A percentile compares a stretch with the other conserved stretches of the same genome.
phyloP scores from a whole-genome alignment of 2,329 filamentous ascomycete genomes.

The Alternaria consortialis region DNA sequence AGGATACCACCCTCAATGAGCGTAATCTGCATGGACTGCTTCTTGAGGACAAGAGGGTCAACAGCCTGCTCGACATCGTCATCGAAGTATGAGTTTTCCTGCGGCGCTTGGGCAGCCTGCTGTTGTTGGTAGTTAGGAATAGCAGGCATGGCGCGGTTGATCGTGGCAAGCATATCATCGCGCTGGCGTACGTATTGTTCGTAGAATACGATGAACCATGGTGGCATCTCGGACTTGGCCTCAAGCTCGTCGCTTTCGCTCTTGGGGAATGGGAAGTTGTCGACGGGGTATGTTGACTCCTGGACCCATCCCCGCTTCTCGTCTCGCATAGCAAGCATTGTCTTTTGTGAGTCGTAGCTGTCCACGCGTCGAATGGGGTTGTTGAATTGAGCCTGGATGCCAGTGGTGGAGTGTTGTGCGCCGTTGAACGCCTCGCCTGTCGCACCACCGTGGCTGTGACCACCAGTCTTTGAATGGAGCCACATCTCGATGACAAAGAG shows the following conservation, averaged over 20 bases:
- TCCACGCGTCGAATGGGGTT: conserved; percentile 40
- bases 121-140: conserved; percentile 46
- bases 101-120: conserved; percentile 25
- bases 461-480: conserved; percentile 67
- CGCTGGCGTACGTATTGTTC: conserved; percentile 70
- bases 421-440: conserved; percentile 54
- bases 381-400: conserved; percentile 44
- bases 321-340: conserved; percentile 43
- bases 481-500: conserved; percentile 71
- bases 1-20: conserved; percentile 68
- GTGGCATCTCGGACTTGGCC: conserved; percentile 61
- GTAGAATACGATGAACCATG: conserved; percentile 71
- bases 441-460: conserved; percentile 67
- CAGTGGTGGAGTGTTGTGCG: conserved; percentile 24
- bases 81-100: conserved; percentile 48
- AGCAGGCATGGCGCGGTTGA: conserved; percentile 53
- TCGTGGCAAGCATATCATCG: conserved; percentile 66
- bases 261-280: conserved; percentile 44
- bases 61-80: conserved; percentile 48
- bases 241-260: conserved; percentile 40
- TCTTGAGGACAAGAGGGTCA: conserved; percentile 51
- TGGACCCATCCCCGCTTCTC: conserved; percentile 49
- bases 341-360: conserved; percentile 49
- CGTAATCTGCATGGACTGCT: conserved; percentile 52
- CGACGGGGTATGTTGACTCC: conserved; percentile 35